Conservation (phyloP, 2,329 filamentous ascomycete genomes). For the Ophiognomonia clavigignenti-juglandacearum region DNA sequence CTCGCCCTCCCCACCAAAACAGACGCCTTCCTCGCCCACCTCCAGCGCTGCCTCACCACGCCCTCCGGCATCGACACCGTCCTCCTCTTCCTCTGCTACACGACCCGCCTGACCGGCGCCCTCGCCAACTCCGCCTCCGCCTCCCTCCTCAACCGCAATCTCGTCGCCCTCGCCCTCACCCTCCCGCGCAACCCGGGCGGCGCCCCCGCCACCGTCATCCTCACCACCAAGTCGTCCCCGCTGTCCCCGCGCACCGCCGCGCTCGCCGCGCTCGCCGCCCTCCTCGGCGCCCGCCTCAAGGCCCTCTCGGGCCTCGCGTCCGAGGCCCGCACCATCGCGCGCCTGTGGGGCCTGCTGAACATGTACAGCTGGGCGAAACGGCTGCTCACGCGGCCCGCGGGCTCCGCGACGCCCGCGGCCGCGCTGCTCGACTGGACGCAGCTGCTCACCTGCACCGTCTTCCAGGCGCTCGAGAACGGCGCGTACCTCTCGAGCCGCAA, state of each 20-base stretch:
- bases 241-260: constrained; percentile 61
- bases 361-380: constrained; percentile 64
- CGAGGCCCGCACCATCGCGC: constrained; percentile 67
- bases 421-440: constrained; percentile 52
- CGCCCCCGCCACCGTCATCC: constrained; percentile 45
- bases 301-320: constrained; percentile 60
- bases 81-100: constrained; percentile 66
- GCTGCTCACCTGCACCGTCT: constrained; percentile 61
- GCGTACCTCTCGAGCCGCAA: constrained; percentile 73
- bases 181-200: constrained; percentile 27
- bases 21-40: constrained; percentile 51
- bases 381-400: constrained; percentile 34
- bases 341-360: constrained; percentile 73
- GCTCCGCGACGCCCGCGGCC: constrained; percentile 23
- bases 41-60: constrained; percentile 61
- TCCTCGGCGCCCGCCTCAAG: constrained; percentile 49
- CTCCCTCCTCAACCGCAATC: constrained; percentile 49
- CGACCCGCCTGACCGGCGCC: constrained; percentile 50
- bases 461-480: constrained; percentile 79
- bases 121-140: constrained; percentile 49
- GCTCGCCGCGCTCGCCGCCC: constrained; percentile 43
- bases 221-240: constrained; percentile 42
- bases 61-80: constrained; percentile 65
- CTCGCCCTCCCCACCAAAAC: constrained; percentile 33
- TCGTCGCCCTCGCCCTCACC: constrained; percentile 50